These are phyloP conservation scores for Nannochloris sp. DNA, from an alignment of 139 green algal species.

Conservation along the genomic window DNA sequence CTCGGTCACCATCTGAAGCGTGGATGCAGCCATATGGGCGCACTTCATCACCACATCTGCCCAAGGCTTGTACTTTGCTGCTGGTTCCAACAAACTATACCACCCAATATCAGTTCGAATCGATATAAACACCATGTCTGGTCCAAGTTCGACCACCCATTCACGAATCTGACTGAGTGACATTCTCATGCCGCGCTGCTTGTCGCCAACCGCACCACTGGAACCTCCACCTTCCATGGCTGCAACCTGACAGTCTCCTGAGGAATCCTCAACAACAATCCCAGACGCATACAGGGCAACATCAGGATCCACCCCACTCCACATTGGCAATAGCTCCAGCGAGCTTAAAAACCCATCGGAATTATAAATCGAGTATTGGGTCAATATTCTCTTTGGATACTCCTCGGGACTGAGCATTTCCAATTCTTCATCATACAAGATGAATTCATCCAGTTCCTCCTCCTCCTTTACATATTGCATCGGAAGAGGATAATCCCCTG, in stretches of 20 bases:
- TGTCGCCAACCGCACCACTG: slow-evolving; percentile 12
- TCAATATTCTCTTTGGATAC: slow-evolving; percentile 62
- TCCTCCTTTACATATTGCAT: slow-evolving; percentile 60
- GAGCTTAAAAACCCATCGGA: slow-evolving; percentile 64
- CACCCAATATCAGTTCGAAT: slow-evolving; percentile 84
- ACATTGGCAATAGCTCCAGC: slow-evolving; percentile 90
- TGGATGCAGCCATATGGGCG: slow-evolving; percentile 48
- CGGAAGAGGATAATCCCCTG: slow-evolving; percentile 87
- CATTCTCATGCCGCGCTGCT: slow-evolving; percentile 58
- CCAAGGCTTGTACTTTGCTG: slow-evolving; percentile 64
- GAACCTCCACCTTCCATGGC: slow-evolving; percentile 3
- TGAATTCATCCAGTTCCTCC: slow-evolving; percentile 83
- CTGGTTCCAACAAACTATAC: slow-evolving; percentile 68
- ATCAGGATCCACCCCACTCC: slow-evolving; percentile 66
- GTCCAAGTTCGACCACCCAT: slow-evolving; percentile 82
- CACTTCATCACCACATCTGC: slow-evolving; percentile 67
- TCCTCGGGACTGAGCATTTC: slow-evolving; percentile 51
- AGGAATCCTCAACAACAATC: slow-evolving; percentile 58
- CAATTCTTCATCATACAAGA: slow-evolving; percentile 74
- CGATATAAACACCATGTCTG: slow-evolving; percentile 82
- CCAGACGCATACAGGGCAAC: slow-evolving; percentile 78
- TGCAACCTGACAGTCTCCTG: slow-evolving; percentile 56
- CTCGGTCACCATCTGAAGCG: slow-evolving; percentile 45
- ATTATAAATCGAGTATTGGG: slow-evolving; percentile 81
- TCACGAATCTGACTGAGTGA: slow-evolving; percentile 85